phyloP scores from a whole-genome alignment of 2,329 filamentous ascomycete genomes.

The Fusarium circinatum region DNA sequence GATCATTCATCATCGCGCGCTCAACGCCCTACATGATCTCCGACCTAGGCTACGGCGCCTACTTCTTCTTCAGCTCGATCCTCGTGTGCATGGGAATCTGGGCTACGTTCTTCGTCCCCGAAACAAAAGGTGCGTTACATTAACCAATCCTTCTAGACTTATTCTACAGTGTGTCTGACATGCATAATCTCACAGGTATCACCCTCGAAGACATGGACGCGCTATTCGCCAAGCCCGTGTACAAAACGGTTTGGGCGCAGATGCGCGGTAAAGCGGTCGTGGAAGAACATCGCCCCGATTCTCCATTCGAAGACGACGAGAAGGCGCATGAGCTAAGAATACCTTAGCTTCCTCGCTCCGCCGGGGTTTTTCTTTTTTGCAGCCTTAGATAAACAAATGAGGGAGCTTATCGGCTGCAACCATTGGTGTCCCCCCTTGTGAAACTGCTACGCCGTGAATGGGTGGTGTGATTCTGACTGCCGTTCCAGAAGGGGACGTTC shows the following conservation, averaged over 20 bases:
- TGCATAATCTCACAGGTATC: slow-evolving; percentile 41
- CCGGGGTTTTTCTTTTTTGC: slow-evolving; percentile 6
- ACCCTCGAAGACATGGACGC: slow-evolving; percentile 61
- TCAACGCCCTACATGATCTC: slow-evolving; percentile 56
- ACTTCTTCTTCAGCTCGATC: slow-evolving; percentile 62
- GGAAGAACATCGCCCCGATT: slow-evolving; percentile 33
- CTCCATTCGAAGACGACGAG: slow-evolving; percentile 35
- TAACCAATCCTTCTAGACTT: neutral
- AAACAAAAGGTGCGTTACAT: slow-evolving; percentile 57
- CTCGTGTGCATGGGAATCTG: slow-evolving; percentile 58
- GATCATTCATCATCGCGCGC: slow-evolving; percentile 53
- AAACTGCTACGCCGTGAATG: slow-evolving; percentile 4
- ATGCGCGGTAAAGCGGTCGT: slow-evolving; percentile 34
- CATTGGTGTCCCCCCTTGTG: neutral
- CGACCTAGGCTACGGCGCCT: slow-evolving; percentile 59
- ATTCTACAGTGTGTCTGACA: slow-evolving; percentile 7
- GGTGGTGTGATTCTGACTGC: slow-evolving; percentile 18
- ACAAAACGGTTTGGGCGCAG: slow-evolving; percentile 48
- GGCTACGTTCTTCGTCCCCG: slow-evolving; percentile 61
- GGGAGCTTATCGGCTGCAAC: slow-evolving; percentile 24
- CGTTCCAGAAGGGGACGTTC: slow-evolving; percentile 22
- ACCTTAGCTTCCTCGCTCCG: slow-evolving; percentile 12
- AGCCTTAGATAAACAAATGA: slow-evolving; percentile 19
- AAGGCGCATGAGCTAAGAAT: slow-evolving; percentile 38
- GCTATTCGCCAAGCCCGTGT: slow-evolving; percentile 45